Base-by-base conservation (phyloP, 73 alveolate species). In the Breviolum minutum region DNA sequence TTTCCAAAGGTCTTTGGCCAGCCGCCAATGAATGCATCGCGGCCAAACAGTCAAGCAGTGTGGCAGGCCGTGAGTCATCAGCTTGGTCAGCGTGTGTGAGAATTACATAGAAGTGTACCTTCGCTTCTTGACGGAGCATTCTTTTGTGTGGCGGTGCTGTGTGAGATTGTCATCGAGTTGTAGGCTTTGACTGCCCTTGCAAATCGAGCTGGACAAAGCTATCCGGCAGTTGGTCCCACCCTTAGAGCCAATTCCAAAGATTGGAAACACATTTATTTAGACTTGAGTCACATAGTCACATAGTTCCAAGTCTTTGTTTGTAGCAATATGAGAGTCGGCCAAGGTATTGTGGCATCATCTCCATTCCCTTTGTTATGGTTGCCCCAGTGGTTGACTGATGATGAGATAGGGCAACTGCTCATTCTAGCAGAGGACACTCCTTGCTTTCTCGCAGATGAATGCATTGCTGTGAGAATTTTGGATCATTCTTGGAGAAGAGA, bases 331-430 rank as follows among this genome's bases (percentile, higher is more conserved):
- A 40, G 54, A 40, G 54, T 40, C 54, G 0, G 66, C 22, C 7
- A 29, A 79, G 87, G 87, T 12, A 79, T 79, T n/a, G 40, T 85
- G 71, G 77, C 79, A 19, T 85, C 94, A 13, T 85, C 94, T 26
- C 94, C 94, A 24, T 85, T 85, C 63, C 94, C 94, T 6, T n/a
- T 85, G 79, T 63, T 85, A 7, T 85, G 94, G 94, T 26, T 85
- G 79, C 94, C 94, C 61, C 94, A 85, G 79, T 85, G 94, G 94
- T 62, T 85, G 79, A 63, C 94, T 14, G 94, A 85, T n/a, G 77
- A 62, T n/a, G 94, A 85, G 94, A 62, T 85, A 20, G n/a, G 27
- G 32, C 61, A 85, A 27, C 62, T 85, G 27, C 77, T 85, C 26
- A 13, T 11, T 12, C 62, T 24, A 62, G 94, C 94, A 10, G 63